These are phyloP conservation scores for Dujonia santamariae DNA, from an alignment of 1,139 yeast species.

Conservation along the genomic window DNA sequence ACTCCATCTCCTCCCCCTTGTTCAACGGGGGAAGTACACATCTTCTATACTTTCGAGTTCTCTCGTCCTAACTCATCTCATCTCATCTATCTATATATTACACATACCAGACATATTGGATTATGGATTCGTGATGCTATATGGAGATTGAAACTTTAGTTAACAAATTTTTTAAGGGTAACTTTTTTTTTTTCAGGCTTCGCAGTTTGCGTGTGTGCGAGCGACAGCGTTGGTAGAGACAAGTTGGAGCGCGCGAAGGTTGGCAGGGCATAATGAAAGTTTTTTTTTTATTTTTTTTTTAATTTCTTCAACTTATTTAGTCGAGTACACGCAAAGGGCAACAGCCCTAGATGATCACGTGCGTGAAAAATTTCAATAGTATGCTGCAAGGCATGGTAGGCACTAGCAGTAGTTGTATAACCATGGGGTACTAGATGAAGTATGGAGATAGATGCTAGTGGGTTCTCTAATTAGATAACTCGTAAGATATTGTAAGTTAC, in stretches of 20 bases:
- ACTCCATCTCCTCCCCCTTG: too few relatives aligned
- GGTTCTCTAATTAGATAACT: too few relatives aligned
- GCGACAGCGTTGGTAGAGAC: too few relatives aligned
- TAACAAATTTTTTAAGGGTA: slow-evolving; percentile 2
- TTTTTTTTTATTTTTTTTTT: slow-evolving; percentile 4
- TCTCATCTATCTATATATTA: neutral
- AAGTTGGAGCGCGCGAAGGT: too few relatives aligned
- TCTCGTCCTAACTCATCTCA: neutral
- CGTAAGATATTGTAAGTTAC: too few relatives aligned
- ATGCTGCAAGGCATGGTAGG: neutral
- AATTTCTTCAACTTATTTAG: slow-evolving; percentile 4
- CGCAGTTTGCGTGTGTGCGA: neutral
- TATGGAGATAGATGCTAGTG: too few relatives aligned
- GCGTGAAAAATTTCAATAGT: neutral
- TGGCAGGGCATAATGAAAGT: too few relatives aligned
- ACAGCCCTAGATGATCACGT: slow-evolving; percentile 7
- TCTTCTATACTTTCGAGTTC: too few relatives aligned
- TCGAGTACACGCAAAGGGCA: slow-evolving; percentile 6
- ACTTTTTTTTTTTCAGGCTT: slow-evolving; percentile 1
- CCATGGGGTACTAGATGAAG: too few relatives aligned
- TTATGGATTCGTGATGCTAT: slow-evolving; percentile 4
- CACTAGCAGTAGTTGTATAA: neutral
- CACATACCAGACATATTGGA: slow-evolving; percentile 6
- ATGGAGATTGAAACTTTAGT: neutral
- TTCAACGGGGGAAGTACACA: too few relatives aligned